phyloP scores from a whole-genome alignment of 176 grass and related monocot genomes.

The Calamus simplicifolius region DNA sequence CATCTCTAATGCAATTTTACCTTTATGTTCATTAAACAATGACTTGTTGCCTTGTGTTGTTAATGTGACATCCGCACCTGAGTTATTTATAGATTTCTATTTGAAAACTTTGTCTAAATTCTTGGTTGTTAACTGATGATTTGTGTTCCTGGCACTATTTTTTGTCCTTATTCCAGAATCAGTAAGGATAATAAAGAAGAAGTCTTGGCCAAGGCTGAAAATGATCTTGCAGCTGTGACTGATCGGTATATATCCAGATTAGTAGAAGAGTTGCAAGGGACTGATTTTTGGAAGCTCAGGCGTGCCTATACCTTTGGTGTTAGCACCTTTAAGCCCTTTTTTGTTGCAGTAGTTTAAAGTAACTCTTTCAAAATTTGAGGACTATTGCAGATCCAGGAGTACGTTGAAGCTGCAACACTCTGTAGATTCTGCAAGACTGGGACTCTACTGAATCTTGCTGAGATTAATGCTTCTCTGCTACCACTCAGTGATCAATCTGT shows the following conservation, averaged over 20 bases:
- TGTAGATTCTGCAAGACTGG: constrained; percentile 92
- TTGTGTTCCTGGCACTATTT: constrained; percentile 2
- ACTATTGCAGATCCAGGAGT: constrained; percentile 81
- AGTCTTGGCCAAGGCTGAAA: constrained; percentile 83
- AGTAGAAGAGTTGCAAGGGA: constrained; percentile 85
- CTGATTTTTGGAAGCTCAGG: constrained; percentile 98
- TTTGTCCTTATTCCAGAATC: constrained; percentile 46
- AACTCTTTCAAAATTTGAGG: too few relatives aligned
- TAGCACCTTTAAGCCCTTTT: constrained; percentile 19
- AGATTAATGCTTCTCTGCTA: constrained; percentile 89
- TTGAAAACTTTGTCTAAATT: too few relatives aligned
- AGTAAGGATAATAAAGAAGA: constrained; percentile 80
- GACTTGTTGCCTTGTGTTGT: too few relatives aligned
- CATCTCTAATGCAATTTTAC: too few relatives aligned
- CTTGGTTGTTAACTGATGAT: too few relatives aligned
- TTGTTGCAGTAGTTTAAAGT: too few relatives aligned
- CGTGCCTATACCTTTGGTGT: constrained; percentile 89
- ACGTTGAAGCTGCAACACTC: constrained; percentile 83
- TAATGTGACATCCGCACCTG: too few relatives aligned
- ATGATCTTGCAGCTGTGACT: constrained; percentile 72
- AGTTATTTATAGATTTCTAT: too few relatives aligned
- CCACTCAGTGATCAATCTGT: constrained; percentile 50
- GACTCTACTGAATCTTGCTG: constrained; percentile 70
- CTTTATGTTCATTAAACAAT: too few relatives aligned
- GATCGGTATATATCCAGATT: constrained; percentile 72